A percentile compares a stretch with the other conserved stretches of the same genome.
These are phyloP conservation scores for Didymella glomerata DNA, from an alignment of 2,329 filamentous ascomycete genomes.

Conservation along the genomic window DNA sequence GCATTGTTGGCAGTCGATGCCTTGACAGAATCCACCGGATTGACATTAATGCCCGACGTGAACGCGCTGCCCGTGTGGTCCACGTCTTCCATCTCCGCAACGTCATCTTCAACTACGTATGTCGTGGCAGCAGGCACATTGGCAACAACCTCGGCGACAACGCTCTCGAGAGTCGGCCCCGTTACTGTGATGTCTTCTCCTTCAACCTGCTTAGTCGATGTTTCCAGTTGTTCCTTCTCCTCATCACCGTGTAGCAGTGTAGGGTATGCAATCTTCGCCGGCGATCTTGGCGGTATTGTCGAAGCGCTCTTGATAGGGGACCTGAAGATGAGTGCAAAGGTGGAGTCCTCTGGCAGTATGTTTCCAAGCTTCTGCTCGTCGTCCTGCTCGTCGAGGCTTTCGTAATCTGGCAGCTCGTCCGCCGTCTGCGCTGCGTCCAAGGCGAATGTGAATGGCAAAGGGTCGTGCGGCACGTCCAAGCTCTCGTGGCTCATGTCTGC, in stretches of 20 bases:
- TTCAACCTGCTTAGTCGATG: neutral
- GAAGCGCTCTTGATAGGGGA: constrained; percentile 28
- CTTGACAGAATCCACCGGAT: neutral
- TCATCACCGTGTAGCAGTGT: constrained; percentile 21
- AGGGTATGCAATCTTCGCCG: constrained; percentile 30
- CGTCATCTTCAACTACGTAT: neutral
- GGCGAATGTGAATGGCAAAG: constrained; percentile 31
- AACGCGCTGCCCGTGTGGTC: neutral
- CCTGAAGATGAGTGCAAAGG: constrained; percentile 32
- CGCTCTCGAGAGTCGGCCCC: constrained; percentile 8
- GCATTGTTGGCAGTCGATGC: too few species aligned
- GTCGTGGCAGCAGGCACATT: neutral
- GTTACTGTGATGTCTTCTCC: constrained; percentile 6
- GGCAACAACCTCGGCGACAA: constrained; percentile 9
- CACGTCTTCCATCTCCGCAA: too few species aligned
- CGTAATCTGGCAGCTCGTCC: constrained; percentile 18
- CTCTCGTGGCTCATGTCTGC: constrained; percentile 25
- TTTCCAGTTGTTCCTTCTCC: neutral
- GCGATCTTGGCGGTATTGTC: constrained; percentile 1
- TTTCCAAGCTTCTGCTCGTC: constrained; percentile 7
- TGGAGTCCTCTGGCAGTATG: constrained; percentile 29
- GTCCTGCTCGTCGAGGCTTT: constrained; percentile 21
- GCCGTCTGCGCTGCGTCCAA: constrained; percentile 23
- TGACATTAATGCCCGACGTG: neutral
- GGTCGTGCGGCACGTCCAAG: constrained; percentile 5